Percentiles rank a stretch among this genome's conserved stretches.
Conservation (phyloP, 805 yeast genomes). For the Pichia deserticola region DNA sequence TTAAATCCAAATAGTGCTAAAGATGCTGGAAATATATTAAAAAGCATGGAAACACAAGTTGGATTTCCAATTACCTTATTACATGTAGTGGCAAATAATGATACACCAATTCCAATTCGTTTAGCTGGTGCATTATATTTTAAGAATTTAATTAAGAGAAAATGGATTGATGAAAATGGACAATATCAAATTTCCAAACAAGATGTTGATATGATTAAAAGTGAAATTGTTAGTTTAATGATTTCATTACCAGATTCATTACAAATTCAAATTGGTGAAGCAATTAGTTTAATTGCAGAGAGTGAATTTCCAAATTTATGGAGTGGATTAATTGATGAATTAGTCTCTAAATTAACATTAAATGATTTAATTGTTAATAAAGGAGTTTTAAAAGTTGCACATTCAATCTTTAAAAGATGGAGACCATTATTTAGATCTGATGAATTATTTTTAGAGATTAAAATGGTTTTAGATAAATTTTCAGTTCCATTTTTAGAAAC, state of each 20-base stretch:
- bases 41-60: slow-evolving; percentile 51
- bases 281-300: slow-evolving; percentile 88
- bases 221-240: slow-evolving; percentile 81
- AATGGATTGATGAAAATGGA: slow-evolving; percentile 90
- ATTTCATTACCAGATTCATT: slow-evolving; percentile 68
- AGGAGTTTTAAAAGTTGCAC: slow-evolving; percentile 87
- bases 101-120: slow-evolving; percentile 49
- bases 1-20: slow-evolving; percentile 58
- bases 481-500: slow-evolving; percentile 70
- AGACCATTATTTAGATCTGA: slow-evolving; percentile 89
- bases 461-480: slow-evolving; percentile 78
- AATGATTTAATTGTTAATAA: slow-evolving; percentile 69
- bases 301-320: slow-evolving; percentile 91
- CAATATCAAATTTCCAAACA: slow-evolving; percentile 49
- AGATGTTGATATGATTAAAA: slow-evolving; percentile 64
- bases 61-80: slow-evolving; percentile 75
- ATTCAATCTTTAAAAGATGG: slow-evolving; percentile 95
- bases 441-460: slow-evolving; percentile 79
- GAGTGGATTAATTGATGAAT: slow-evolving; percentile 68
- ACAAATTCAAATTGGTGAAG: slow-evolving; percentile 92
- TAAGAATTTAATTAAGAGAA: slow-evolving; percentile 76
- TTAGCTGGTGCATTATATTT: slow-evolving; percentile 87
- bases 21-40: slow-evolving; percentile 58
- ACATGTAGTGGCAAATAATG: slow-evolving; percentile 64
- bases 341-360: slow-evolving; percentile 56